Conservation (phyloP, 257 asterid genomes). For the Oldenlandia corymbosa region DNA sequence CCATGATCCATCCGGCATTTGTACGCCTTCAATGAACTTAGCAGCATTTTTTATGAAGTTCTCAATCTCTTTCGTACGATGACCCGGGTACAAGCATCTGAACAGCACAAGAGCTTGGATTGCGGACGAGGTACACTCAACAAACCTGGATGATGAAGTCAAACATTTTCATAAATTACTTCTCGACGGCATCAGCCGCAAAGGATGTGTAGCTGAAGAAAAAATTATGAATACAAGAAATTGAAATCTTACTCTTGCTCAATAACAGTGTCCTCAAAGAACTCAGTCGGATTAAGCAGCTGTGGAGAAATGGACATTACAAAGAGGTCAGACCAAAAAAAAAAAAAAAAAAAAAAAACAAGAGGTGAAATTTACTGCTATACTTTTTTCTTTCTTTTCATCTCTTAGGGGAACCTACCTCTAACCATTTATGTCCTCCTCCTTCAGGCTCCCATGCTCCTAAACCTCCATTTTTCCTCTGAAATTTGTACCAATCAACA, state of each 20-base stretch:
- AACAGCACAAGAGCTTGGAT: conserved; percentile 25
- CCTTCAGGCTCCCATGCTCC: conserved; percentile 98
- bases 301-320: not conserved
- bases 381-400: not conserved
- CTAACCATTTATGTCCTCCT: conserved; percentile 68
- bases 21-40: conserved; percentile 20
- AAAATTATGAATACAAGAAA: not conserved
- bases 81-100: conserved; percentile 22
- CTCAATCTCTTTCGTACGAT: conserved; percentile 25
- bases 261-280: conserved; percentile 25
- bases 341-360: not conserved
- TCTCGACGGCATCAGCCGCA: not conserved
- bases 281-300: conserved; percentile 30
- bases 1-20: conserved; percentile 34
- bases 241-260: conserved; percentile 25
- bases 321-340: not conserved
- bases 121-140: conserved; percentile 33
- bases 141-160: conserved; percentile 15
- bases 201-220: not conserved
- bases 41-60: conserved; percentile 16
- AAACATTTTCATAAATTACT: not conserved
- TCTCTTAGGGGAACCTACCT: conserved; percentile 37
- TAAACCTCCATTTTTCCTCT: conserved; percentile 90
- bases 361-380: too few relatives aligned
- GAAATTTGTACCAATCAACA: conserved; percentile 14